phyloP scores from a whole-genome alignment of 2,329 filamentous ascomycete genomes.

The Didymella pomorum region DNA sequence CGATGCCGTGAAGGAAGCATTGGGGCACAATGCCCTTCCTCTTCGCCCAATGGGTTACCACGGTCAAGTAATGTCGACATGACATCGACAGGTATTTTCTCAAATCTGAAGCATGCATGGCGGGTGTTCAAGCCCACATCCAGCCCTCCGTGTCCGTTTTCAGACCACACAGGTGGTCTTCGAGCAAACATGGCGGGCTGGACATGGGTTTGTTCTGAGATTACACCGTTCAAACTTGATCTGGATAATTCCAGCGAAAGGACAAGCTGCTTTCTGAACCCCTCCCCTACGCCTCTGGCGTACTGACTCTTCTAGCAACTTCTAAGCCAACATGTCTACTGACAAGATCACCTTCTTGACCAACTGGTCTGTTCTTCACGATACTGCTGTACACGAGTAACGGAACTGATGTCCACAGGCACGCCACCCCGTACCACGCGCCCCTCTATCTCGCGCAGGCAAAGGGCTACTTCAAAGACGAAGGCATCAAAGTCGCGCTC shows the following conservation, averaged over 20 bases:
- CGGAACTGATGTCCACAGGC: slow-evolving; percentile 60
- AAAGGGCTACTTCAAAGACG: slow-evolving; percentile 77
- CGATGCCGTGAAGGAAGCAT: slow-evolving; percentile 19
- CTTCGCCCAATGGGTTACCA: slow-evolving; percentile 4
- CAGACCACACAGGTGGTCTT: slow-evolving; percentile 69
- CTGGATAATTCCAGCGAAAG: slow-evolving; percentile 99
- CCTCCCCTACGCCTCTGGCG: slow-evolving; percentile 42
- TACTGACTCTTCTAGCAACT: slow-evolving; percentile 32
- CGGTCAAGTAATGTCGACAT: slow-evolving; percentile 13
- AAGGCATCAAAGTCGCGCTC: slow-evolving; percentile 79
- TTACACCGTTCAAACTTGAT: slow-evolving; percentile 96
- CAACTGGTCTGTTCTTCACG: slow-evolving; percentile 70
- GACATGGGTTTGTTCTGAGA: slow-evolving; percentile 68
- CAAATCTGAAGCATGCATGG: slow-evolving; percentile 49
- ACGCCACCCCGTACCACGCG: slow-evolving; percentile 82
- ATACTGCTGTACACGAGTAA: background rate
- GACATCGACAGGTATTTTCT: slow-evolving; percentile 22
- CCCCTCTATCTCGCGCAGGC: slow-evolving; percentile 79
- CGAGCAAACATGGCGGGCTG: slow-evolving; percentile 83
- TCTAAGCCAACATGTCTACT: slow-evolving; percentile 71
- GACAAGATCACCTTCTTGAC: slow-evolving; percentile 87
- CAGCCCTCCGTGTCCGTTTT: slow-evolving; percentile 59
- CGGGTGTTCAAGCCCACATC: slow-evolving; percentile 48
- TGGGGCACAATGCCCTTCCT: slow-evolving; percentile 2
- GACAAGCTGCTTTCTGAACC: slow-evolving; percentile 77